phyloP scores from a whole-genome alignment of 129 eudicot genomes.

The Smallanthus sonchifolius region DNA sequence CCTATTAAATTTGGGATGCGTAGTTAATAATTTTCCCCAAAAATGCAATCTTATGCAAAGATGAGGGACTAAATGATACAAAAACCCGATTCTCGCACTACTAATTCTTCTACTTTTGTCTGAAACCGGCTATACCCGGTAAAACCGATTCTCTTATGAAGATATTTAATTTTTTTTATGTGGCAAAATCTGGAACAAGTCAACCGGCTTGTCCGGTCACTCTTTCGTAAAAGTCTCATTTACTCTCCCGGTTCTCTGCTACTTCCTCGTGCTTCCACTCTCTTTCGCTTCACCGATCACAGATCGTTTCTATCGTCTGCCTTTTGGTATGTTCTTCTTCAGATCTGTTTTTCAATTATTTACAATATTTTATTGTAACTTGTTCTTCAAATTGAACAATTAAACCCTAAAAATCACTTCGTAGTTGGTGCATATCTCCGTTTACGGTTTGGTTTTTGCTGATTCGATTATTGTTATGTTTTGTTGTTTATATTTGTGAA shows the following conservation, averaged over 20 bases:
- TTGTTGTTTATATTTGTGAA: neutral
- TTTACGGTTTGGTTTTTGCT: constrained; percentile 12
- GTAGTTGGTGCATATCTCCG: neutral
- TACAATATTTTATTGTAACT: neutral
- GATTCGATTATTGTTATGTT: neutral
- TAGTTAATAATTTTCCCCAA: too few species aligned
- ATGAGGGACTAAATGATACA: neutral
- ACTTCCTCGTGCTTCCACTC: constrained; percentile 2
- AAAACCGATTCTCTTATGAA: neutral
- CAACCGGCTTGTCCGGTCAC: constrained; percentile 39
- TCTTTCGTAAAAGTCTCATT: constrained; percentile 17
- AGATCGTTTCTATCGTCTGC: constrained; percentile 17
- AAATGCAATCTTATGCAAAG: constrained; percentile 6
- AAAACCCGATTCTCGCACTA: constrained; percentile 11
- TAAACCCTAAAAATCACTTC: neutral
- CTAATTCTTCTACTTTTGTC: constrained; percentile 17
- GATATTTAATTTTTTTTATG: neutral
- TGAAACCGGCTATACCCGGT: constrained; percentile 34
- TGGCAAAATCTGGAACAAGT: neutral
- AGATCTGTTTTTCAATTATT: constrained; percentile 22
- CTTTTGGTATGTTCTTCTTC: constrained; percentile 20
- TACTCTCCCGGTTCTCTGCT: constrained; percentile 15
- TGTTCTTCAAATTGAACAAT: neutral
- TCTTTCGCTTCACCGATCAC: constrained; percentile 34
- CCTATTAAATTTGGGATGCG: too few species aligned